Evolutionary conservation across 345 rosid genomes (phyloP).

Genomic region (Arabidopsis arenosa): DNA sequence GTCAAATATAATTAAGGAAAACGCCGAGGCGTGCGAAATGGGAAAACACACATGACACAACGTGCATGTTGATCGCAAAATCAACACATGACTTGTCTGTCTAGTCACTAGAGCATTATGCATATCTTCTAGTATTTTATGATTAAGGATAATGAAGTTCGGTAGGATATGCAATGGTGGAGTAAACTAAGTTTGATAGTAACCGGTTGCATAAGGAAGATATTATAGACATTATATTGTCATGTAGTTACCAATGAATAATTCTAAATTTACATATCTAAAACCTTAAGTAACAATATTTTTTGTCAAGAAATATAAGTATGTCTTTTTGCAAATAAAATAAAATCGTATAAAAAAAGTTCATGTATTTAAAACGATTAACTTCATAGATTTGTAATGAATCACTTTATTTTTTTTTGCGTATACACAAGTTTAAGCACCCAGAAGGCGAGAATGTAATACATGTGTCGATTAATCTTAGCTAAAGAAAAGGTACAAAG

Average conservation of each 20-base stretch:
- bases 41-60: slow-evolving; percentile 36
- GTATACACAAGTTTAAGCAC: no score
- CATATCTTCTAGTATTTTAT: not conserved
- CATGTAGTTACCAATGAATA: not conserved
- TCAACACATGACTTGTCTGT: slow-evolving; percentile 24
- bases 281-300: not conserved
- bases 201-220: not conserved
- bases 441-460: no score
- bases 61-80: slow-evolving; percentile 9
- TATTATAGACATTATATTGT: not conserved
- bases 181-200: slow-evolving; percentile 11
- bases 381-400: no score
- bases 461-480: no score
- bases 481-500: no score
- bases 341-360: no score
- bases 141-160: slow-evolving; percentile 13
- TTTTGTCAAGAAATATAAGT: not conserved
- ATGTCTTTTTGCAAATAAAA: no score
- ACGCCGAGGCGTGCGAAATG: slow-evolving; percentile 34
- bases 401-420: no score
- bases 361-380: no score
- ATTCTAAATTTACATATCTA: not conserved
- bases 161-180: slow-evolving; percentile 27
- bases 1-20: slow-evolving; percentile 12
- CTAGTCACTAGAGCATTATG: slow-evolving; percentile 17